Evolutionary conservation across 768 basidiomycete genomes (phyloP).

Genomic region (Kwoniella dejecticola): DNA sequence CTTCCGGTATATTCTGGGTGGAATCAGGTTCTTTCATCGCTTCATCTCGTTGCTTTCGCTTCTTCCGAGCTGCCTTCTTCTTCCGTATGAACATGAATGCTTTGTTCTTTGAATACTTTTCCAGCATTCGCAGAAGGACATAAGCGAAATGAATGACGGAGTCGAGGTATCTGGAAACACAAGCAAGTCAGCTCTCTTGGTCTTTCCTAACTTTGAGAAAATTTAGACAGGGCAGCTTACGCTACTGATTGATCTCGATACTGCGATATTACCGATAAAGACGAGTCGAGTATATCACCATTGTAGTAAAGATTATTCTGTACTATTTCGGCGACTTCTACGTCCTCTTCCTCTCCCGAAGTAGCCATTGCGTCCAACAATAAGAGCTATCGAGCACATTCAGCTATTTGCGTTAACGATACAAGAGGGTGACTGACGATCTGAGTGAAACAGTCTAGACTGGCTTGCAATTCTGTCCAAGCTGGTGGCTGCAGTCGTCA

Average conservation of each 20-base stretch:
- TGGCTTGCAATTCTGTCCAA: conserved; percentile 93
- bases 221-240: conserved; percentile 42
- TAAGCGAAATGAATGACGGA: conserved; percentile 81
- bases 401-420: background rate
- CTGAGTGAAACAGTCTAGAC: conserved; percentile 90
- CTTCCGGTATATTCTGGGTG: conserved; percentile 46
- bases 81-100: conserved; percentile 75
- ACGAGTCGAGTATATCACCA: conserved; percentile 87
- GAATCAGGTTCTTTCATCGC: conserved; percentile 25
- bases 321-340: conserved; percentile 75
- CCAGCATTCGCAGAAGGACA: conserved; percentile 82
- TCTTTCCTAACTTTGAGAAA: background rate
- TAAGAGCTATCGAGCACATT: conserved; percentile 60
- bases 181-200: too few relatives aligned
- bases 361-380: conserved; percentile 81
- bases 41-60: conserved; percentile 42
- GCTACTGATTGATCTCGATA: conserved; percentile 72
- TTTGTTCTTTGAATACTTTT: conserved; percentile 76
- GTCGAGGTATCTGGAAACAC: conserved; percentile 69
- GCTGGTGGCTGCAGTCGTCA: conserved; percentile 70
- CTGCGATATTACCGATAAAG: conserved; percentile 71
- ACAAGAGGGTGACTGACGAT: conserved; percentile 58
- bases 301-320: conserved; percentile 93
- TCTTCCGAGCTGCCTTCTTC: conserved; percentile 61
- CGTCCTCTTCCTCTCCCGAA: conserved; percentile 61